A percentile compares a stretch with the other conserved stretches of the same genome.
Evolutionary conservation across 176 grass and related monocot species (phyloP).

Genomic region (Avena atlantica): DNA sequence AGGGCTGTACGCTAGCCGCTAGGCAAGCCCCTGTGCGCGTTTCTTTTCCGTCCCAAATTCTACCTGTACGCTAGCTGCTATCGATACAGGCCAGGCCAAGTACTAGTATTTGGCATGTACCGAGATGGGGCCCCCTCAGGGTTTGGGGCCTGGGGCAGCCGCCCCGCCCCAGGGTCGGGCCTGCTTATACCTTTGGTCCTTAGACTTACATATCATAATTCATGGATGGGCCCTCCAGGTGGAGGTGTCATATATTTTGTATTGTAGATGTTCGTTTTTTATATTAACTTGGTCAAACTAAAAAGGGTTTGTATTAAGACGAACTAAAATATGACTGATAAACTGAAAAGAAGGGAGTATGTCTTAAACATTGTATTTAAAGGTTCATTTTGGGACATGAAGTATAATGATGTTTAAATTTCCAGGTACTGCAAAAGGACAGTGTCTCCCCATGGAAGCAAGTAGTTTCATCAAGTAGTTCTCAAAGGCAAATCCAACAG

Average conservation of each 20-base stretch:
- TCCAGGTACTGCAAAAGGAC: constrained; percentile 45
- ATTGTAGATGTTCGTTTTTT: background rate
- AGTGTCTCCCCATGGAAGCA: constrained; percentile 3
- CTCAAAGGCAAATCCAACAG: constrained; percentile 35
- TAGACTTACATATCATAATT: background rate
- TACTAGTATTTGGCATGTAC: no score
- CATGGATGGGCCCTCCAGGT: background rate
- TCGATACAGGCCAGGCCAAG: no score
- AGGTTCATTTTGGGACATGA: background rate
- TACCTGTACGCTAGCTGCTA: no score
- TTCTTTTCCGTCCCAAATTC: no score
- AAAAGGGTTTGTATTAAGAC: background rate
- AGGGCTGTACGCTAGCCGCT: no score
- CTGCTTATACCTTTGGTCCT: background rate
- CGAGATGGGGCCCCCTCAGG: no score
- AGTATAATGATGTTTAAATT: constrained; percentile 18
- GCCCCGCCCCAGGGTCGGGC: no score
- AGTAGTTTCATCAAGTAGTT: constrained; percentile 20
- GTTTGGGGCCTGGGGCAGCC: no score
- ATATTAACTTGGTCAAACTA: background rate
- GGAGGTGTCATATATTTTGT: background rate
- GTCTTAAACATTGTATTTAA: background rate
- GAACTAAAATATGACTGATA: background rate
- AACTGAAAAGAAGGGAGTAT: constrained; percentile 3
- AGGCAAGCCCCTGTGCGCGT: no score